phyloP scores from a whole-genome alignment of 2,329 filamentous ascomycete species.

The Chaetomiaceae sp. region DNA sequence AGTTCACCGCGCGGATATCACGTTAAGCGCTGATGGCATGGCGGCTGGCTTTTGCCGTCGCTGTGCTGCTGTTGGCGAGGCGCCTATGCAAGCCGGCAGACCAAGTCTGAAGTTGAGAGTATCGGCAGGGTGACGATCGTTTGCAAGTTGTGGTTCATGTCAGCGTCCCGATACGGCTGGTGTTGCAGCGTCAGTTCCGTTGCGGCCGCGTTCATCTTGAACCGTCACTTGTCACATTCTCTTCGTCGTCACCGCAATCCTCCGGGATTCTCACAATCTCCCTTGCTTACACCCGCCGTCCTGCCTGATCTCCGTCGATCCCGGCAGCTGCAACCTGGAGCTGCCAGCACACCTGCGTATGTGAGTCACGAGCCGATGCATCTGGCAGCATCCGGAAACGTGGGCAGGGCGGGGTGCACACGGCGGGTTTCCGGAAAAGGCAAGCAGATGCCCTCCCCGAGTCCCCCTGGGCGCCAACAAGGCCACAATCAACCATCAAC shows the following conservation, averaged over 20 bases:
- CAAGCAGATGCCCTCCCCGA: not conserved
- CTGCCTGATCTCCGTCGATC: slow-evolving; percentile 9
- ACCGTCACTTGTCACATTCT: not conserved
- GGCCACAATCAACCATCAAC: slow-evolving; percentile 1
- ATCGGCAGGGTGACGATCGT: not conserved
- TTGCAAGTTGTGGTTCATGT: not conserved
- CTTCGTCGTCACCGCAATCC: not conserved
- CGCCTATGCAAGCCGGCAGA: not conserved
- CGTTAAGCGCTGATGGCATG: slow-evolving; percentile 12
- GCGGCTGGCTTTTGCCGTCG: slow-evolving; percentile 5
- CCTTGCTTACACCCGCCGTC: slow-evolving; percentile 1
- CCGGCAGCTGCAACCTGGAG: slow-evolving; percentile 3
- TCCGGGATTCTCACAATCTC: not conserved
- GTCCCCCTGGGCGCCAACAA: not conserved
- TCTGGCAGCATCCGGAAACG: slow-evolving; percentile 4
- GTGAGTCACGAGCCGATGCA: slow-evolving; percentile 13
- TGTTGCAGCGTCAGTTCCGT: not conserved
- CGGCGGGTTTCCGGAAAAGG: slow-evolving; percentile 8
- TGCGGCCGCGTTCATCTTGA: not conserved
- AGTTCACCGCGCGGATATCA: not conserved
- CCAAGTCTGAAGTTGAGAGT: not conserved
- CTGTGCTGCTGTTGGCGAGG: not conserved
- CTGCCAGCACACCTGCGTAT: slow-evolving; percentile 4
- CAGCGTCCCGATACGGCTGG: no score
- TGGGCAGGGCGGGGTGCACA: slow-evolving; percentile 2